phyloP scores from a whole-genome alignment of 2,329 filamentous ascomycete genomes.

The Alternaria sp. region DNA sequence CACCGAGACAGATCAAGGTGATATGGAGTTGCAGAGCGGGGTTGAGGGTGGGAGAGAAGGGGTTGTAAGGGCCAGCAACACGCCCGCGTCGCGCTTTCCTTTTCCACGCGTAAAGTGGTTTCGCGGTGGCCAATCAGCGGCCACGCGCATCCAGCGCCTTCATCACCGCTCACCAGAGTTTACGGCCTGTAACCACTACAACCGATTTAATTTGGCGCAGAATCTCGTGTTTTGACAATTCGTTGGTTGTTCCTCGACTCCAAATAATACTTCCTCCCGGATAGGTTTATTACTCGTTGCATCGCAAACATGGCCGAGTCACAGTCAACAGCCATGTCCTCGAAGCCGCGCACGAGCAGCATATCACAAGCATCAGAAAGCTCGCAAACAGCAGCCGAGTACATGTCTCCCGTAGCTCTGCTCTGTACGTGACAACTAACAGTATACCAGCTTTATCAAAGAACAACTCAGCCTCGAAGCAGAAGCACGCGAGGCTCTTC shows the following conservation, averaged over 20 bases:
- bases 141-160: slow-evolving; percentile 16
- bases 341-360: slow-evolving; percentile 49
- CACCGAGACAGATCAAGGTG: neutral
- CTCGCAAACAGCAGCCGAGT: slow-evolving; percentile 65
- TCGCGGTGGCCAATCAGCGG: slow-evolving; percentile 24
- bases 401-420: slow-evolving; percentile 7
- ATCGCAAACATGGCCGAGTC: slow-evolving; percentile 38
- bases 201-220: neutral
- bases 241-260: too few relatives aligned
- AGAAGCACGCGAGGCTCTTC: slow-evolving; percentile 92
- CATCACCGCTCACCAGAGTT: slow-evolving; percentile 7
- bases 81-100: slow-evolving; percentile 28
- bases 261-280: neutral
- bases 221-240: neutral
- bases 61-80: slow-evolving; percentile 15
- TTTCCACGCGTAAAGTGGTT: slow-evolving; percentile 33
- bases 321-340: slow-evolving; percentile 30
- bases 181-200: neutral
- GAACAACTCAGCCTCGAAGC: slow-evolving; percentile 90
- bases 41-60: slow-evolving; percentile 12
- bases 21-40: slow-evolving; percentile 11
- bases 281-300: neutral
- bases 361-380: slow-evolving; percentile 59
- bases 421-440: neutral
- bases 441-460: slow-evolving; percentile 76